phyloP scores from a whole-genome alignment of 2,329 filamentous ascomycete genomes.

The Penicillium nordicum region DNA sequence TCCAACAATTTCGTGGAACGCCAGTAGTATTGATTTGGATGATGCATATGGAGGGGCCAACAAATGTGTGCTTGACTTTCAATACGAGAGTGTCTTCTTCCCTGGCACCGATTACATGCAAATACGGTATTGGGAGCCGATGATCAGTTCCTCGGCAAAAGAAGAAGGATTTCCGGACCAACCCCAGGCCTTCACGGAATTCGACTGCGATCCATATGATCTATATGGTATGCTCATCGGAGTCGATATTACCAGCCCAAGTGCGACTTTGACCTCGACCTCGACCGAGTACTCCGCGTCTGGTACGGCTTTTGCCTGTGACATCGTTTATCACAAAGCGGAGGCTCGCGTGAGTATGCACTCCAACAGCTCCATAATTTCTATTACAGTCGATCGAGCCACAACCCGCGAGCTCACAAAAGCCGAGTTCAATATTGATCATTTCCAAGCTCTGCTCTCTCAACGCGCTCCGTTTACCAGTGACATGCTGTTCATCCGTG shows the following conservation, averaged over 20 bases:
- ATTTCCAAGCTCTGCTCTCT: constrained; percentile 31
- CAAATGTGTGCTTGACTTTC: constrained; percentile 28
- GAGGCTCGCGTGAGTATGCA: constrained; percentile 31
- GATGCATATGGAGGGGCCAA: constrained; percentile 11
- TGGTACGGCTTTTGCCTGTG: constrained; percentile 33
- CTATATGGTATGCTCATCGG: constrained; percentile 34
- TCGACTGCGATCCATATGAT: constrained; percentile 30
- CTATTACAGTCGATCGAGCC: constrained; percentile 17
- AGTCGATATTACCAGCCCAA: constrained; percentile 25
- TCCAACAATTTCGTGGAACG: constrained; percentile 29
- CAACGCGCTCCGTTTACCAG: constrained; percentile 34
- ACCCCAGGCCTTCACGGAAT: constrained; percentile 23
- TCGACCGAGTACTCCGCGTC: constrained; percentile 22
- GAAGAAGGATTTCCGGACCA: constrained; percentile 8
- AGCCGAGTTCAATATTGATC: constrained; percentile 29
- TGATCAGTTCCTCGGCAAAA: constrained; percentile 13
- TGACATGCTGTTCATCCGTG: constrained; percentile 32
- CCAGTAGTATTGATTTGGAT: constrained; percentile 23
- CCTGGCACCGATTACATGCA: constrained; percentile 30
- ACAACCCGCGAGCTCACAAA: constrained; percentile 21
- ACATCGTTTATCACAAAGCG: constrained; percentile 29
- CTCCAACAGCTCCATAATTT: constrained; percentile 34
- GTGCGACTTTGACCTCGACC: neutral
- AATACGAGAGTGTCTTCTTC: constrained; percentile 31
- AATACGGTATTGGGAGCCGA: constrained; percentile 36